Base-by-base conservation (phyloP, 2,329 filamentous ascomycete species). In the Verticillium albo-atrum region DNA sequence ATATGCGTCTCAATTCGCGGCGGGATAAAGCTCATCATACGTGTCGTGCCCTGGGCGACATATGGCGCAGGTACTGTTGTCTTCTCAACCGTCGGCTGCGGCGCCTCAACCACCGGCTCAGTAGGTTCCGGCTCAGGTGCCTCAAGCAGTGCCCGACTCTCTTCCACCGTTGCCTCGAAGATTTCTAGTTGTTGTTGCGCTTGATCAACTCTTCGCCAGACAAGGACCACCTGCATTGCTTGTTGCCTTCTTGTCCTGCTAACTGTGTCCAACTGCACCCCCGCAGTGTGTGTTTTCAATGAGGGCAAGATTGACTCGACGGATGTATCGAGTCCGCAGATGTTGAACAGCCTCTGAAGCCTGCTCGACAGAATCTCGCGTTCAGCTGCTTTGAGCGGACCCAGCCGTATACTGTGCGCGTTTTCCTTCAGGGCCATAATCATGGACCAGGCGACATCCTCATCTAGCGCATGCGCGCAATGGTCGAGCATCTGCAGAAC, bases 391-490 rank as follows among this genome's bases (percentile, higher is more conserved):
- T 50, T 23, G 20, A 50, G 42, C 14, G 42, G 42, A 4, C 42
- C 42, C 9, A 50, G 42, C 20, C 42, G 42, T 50, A 50, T 25
- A 12, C n/a, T 50, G 42, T 50, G 42, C 14, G 42, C 42, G 20
- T 50, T 25, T 20, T 50, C 10, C 42, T 23, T 23, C 42, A 50
- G 20, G 7, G 42, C 42, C 20, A 20, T 50, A 23, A 50, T 26
- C 20, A 23, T 50, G 9, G 10, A 23, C 42, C 42, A 50, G 7
- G 55, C 37, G 4, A 42, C 42, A 14, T 57, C 55, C 37, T 57
- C 55, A 61, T 82, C 79, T 20, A 81, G 63, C 3, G 71, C 68
- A 47, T 70, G 66, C 10, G 80, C 70, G 59, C 77, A 79, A 28
- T 74, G 69, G 54, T 79, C 74, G 27, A 82, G 66, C 2, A 82